These are phyloP conservation scores for Graphiopsis chlorocephala DNA, from an alignment of 2,329 filamentous ascomycete species.

Conservation along the genomic window DNA sequence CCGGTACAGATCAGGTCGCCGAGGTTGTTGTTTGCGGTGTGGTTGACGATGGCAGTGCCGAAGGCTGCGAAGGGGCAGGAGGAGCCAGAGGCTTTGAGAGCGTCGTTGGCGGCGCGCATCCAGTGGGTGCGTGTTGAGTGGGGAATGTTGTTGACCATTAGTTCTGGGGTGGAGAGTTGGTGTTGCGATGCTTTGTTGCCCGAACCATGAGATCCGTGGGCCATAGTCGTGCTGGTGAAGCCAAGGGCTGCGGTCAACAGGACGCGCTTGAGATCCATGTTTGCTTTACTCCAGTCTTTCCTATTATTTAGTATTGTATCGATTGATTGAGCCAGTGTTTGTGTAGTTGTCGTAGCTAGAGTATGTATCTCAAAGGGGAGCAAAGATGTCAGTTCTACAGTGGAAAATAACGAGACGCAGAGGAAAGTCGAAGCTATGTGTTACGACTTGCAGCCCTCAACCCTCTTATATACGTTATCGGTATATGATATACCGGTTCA, in stretches of 20 bases:
- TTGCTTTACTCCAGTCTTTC: neutral
- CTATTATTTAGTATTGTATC: neutral
- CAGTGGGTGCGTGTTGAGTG: conserved; percentile 36
- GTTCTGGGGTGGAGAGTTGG: neutral
- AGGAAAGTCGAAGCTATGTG: neutral
- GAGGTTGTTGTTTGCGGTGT: conserved; percentile 43
- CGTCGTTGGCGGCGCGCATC: conserved; percentile 52
- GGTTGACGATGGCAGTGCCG: conserved; percentile 53
- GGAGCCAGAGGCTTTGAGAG: conserved; percentile 40
- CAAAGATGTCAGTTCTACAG: neutral
- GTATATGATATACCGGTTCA: neutral
- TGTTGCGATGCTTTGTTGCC: conserved; percentile 2
- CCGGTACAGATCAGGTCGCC: conserved; percentile 43
- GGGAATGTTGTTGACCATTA: neutral
- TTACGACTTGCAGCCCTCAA: neutral
- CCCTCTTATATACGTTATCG: neutral
- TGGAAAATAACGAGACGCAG: neutral
- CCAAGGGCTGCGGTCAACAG: neutral
- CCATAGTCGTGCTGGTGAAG: neutral
- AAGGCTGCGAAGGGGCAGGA: conserved; percentile 55
- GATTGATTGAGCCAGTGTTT: neutral
- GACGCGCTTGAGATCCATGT: neutral
- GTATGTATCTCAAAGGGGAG: neutral
- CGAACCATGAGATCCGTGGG: neutral
- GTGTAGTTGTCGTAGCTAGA: neutral